Conservation (phyloP, 164 flowering plant genomes). For the Nelumbo lutea region DNA sequence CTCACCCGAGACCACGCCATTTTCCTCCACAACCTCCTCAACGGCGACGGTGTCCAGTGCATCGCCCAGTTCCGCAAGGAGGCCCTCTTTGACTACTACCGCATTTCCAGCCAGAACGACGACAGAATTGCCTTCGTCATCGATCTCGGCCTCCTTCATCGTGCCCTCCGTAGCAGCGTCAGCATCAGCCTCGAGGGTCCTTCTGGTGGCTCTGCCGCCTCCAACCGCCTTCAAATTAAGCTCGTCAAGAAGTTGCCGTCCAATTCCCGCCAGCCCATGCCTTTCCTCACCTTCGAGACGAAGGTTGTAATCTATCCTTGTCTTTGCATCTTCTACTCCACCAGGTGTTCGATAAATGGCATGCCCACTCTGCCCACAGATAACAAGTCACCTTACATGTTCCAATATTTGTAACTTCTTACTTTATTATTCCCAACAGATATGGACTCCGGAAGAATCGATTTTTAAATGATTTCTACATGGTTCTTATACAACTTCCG, state of each 20-base stretch:
- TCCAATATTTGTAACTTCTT: background rate
- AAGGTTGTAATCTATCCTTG: conserved; percentile 19
- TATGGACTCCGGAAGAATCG: too few species aligned
- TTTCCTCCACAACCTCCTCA: conserved; percentile 90
- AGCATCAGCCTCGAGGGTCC: conserved; percentile 39
- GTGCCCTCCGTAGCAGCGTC: conserved; percentile 78
- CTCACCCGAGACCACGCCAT: conserved; percentile 65
- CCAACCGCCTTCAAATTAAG: conserved; percentile 67
- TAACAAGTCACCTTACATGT: background rate
- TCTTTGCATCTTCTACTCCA: background rate
- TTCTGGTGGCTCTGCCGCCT: conserved; percentile 8
- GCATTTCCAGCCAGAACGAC: conserved; percentile 80
- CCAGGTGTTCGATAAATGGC: conserved; percentile 1
- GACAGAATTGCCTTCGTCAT: conserved; percentile 81
- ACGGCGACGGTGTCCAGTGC: conserved; percentile 67
- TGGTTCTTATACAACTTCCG: background rate
- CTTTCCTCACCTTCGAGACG: conserved; percentile 85
- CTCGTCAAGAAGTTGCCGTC: conserved; percentile 83
- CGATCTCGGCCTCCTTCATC: conserved; percentile 72
- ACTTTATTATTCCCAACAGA: background rate
- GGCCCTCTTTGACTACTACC: conserved; percentile 75
- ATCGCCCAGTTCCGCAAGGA: conserved; percentile 75
- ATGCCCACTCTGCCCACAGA: background rate
- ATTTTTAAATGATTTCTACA: background rate
- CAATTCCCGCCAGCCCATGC: conserved; percentile 58